Conservation (phyloP, 495 filamentous ascomycete species). For the Cercophora samala region DNA sequence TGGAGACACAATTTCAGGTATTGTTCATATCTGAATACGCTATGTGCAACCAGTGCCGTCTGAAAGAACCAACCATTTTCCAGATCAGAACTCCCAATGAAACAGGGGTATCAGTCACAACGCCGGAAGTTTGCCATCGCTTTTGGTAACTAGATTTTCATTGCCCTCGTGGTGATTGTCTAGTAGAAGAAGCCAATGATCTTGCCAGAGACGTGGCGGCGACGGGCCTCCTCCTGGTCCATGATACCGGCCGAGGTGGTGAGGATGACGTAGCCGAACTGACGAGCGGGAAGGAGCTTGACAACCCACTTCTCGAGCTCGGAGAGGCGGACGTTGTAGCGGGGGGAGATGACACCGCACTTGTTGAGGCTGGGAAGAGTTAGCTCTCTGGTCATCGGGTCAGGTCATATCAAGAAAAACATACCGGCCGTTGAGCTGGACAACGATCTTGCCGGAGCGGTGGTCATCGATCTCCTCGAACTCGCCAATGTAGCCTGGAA, state of each 20-base stretch:
- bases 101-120: constrained; percentile 21
- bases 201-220: constrained; percentile 97
- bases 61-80: neutral
- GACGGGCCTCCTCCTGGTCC: constrained; percentile 98
- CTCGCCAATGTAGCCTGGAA: constrained; percentile 95
- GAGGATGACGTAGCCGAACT: constrained; percentile 98
- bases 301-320: constrained; percentile 99
- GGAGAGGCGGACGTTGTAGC: constrained; percentile 95
- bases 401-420: constrained; percentile 51
- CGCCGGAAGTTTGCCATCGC: constrained; percentile 17
- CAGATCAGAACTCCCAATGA: constrained; percentile 17
- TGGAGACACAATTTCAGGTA: constrained; percentile 1
- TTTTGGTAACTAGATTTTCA: constrained; percentile 17
- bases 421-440: constrained; percentile 83
- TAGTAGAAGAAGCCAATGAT: constrained; percentile 98
- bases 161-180: constrained; percentile 17
- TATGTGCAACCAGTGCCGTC: neutral
- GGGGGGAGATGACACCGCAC: constrained; percentile 95
- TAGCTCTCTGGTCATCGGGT: constrained; percentile 13
- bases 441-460: constrained; percentile 96
- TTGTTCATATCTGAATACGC: neutral
- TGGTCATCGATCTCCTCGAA: constrained; percentile 99
- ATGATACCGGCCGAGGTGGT: constrained; percentile 99
- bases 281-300: constrained; percentile 96
- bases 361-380: constrained; percentile 74